These are phyloP conservation scores for Candida arabinofermentans DNA, from an alignment of 805 yeast genomes.

Conservation along the genomic window DNA sequence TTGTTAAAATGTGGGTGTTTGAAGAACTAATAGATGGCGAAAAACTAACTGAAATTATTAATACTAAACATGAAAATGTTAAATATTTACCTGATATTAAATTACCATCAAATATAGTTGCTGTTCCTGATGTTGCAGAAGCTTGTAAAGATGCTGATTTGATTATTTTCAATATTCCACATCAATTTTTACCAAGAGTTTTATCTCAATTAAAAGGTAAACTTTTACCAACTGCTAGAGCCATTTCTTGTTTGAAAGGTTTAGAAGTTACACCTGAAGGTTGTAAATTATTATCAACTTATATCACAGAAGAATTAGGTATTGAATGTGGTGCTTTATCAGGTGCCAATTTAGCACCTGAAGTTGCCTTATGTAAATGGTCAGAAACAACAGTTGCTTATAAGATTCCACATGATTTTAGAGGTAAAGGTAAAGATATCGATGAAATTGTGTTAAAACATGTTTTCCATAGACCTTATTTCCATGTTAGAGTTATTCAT, in stretches of 20 bases:
- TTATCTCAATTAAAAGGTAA: slow-evolving; percentile 74
- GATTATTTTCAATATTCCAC: slow-evolving; percentile 92
- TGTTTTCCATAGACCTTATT: slow-evolving; percentile 94
- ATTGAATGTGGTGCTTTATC: slow-evolving; percentile 94
- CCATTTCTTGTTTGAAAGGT: slow-evolving; percentile 95
- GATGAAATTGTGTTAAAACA: slow-evolving; percentile 70
- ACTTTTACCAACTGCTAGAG: slow-evolving; percentile 67
- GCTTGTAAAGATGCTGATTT: slow-evolving; percentile 82
- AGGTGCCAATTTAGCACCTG: slow-evolving; percentile 97
- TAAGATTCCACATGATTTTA: slow-evolving; percentile 64
- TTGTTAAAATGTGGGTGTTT: slow-evolving; percentile 95
- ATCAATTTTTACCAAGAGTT: slow-evolving; percentile 84
- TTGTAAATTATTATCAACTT: slow-evolving; percentile 75
- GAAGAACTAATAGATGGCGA: slow-evolving; percentile 78
- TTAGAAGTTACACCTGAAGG: slow-evolving; percentile 84
- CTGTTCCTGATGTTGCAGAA: slow-evolving; percentile 77
- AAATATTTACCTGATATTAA: slow-evolving; percentile 87
- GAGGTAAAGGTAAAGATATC: slow-evolving; percentile 64
- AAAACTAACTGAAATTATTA: slow-evolving; percentile 86
- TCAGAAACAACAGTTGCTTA: slow-evolving; percentile 97
- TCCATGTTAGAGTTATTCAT: slow-evolving; percentile 89
- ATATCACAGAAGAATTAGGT: slow-evolving; percentile 75
- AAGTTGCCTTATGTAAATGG: slow-evolving; percentile 93
- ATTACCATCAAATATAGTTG: slow-evolving; percentile 82
- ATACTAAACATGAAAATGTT: slow-evolving; percentile 88